phyloP scores from a whole-genome alignment of 331 rosid genomes.

The Quercus tomentella region DNA sequence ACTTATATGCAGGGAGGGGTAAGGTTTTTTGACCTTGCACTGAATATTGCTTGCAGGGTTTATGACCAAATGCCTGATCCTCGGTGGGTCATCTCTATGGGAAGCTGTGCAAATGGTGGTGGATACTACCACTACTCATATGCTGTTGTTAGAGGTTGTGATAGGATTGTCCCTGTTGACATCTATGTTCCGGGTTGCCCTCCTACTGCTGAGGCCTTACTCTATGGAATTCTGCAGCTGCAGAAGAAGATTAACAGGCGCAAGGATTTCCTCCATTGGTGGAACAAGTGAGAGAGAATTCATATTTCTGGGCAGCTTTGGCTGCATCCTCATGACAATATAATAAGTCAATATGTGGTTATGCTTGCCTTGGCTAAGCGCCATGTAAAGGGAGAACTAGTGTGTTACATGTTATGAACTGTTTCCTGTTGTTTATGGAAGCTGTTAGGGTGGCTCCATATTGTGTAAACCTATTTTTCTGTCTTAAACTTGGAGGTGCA shows the following conservation, averaged over 20 bases:
- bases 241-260: constrained; percentile 99
- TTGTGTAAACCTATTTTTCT: constrained; percentile 4
- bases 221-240: constrained; percentile 93
- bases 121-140: constrained; percentile 98
- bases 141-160: constrained; percentile 94
- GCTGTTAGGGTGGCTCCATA: constrained; percentile 12
- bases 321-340: constrained; percentile 23
- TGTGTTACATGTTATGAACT: constrained; percentile 24
- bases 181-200: constrained; percentile 98
- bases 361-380: constrained; percentile 36
- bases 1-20: neutral
- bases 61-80: constrained; percentile 99
- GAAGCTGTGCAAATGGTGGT: constrained; percentile 99
- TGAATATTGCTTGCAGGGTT: constrained; percentile 55
- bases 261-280: constrained; percentile 94
- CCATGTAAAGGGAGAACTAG: constrained; percentile 39
- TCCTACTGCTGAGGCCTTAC: constrained; percentile 93
- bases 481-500: neutral
- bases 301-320: constrained; percentile 19
- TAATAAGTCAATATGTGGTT: constrained; percentile 39
- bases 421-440: neutral
- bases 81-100: constrained; percentile 98
- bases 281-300: constrained; percentile 76
- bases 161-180: constrained; percentile 94
- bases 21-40: neutral